Evolutionary conservation across 2,329 filamentous ascomycete genomes (phyloP).

Genomic region (Epichloe brachyelytri): DNA sequence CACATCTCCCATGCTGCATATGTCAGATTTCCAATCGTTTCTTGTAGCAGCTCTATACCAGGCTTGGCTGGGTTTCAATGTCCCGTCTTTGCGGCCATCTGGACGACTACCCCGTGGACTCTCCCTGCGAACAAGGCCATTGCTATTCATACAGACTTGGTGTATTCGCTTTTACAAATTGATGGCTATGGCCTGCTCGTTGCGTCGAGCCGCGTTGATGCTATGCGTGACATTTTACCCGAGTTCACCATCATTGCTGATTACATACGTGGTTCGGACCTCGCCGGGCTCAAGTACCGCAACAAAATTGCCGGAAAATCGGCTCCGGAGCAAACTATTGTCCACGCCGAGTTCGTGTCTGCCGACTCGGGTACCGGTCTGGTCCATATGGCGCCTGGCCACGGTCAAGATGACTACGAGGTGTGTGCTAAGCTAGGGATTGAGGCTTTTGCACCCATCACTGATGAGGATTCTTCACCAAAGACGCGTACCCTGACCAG

Average conservation of each 20-base stretch:
- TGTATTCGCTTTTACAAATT: slow-evolving; percentile 56
- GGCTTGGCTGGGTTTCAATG: slow-evolving; percentile 28
- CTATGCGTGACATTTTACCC: slow-evolving; percentile 36
- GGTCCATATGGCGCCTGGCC: slow-evolving; percentile 89
- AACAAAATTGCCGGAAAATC: slow-evolving; percentile 53
- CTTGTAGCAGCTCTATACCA: slow-evolving; percentile 18
- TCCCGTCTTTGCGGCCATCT: slow-evolving; percentile 69
- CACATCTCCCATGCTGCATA: slow-evolving; percentile 64
- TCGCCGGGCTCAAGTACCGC: slow-evolving; percentile 54
- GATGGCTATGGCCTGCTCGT: slow-evolving; percentile 52
- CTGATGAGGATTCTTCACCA: slow-evolving; percentile 68
- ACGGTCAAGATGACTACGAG: slow-evolving; percentile 94
- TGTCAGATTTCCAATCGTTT: slow-evolving; percentile 61
- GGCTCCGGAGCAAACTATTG: slow-evolving; percentile 51
- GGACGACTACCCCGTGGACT: slow-evolving; percentile 98
- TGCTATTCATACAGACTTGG: slow-evolving; percentile 61
- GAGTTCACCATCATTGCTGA: slow-evolving; percentile 40
- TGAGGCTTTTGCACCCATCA: slow-evolving; percentile 66
- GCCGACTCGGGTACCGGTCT: slow-evolving; percentile 83
- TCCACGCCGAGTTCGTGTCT: slow-evolving; percentile 82
- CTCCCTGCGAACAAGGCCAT: slow-evolving; percentile 86
- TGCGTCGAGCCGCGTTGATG: slow-evolving; percentile 56
- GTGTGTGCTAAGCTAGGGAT: slow-evolving; percentile 61
- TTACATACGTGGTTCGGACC: slow-evolving; percentile 48
- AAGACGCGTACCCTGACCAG: slow-evolving; percentile 60